Evolutionary conservation across 768 basidiomycete genomes (phyloP).

Genomic region (Russula sp.): DNA sequence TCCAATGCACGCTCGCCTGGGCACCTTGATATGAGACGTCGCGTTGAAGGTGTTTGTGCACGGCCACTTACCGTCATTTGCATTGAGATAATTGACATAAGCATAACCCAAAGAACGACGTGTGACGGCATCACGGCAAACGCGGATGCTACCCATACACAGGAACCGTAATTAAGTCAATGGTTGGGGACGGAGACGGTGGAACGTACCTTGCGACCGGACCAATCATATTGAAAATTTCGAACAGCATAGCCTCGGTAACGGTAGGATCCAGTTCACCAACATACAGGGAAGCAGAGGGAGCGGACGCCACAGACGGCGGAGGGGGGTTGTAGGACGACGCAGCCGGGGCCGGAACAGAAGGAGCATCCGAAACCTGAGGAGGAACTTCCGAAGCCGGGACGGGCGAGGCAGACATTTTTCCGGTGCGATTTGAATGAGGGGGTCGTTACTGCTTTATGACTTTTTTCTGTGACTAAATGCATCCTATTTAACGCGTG

Average conservation of each 20-base stretch:
- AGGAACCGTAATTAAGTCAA: slow-evolving; percentile 11
- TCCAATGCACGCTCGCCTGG: slow-evolving; percentile 96
- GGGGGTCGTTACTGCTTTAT: slow-evolving; percentile 90
- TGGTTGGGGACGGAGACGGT: slow-evolving; percentile 7
- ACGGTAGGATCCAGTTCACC: slow-evolving; percentile 98
- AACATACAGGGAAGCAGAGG: slow-evolving; percentile 95
- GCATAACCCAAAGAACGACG: slow-evolving; percentile 99
- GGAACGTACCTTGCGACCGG: slow-evolving; percentile 86
- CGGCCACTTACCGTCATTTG: slow-evolving; percentile 71
- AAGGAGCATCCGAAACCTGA: slow-evolving; percentile 44
- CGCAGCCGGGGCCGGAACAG: slow-evolving; percentile 50
- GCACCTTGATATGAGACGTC: slow-evolving; percentile 18
- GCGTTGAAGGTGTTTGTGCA: slow-evolving; percentile 1
- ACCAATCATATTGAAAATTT: slow-evolving; percentile 99
- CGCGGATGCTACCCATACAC: slow-evolving; percentile 72
- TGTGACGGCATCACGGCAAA: slow-evolving; percentile 99
- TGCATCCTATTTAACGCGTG: slow-evolving; percentile 28
- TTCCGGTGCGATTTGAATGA: slow-evolving; percentile 41
- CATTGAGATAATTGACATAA: slow-evolving; percentile 98
- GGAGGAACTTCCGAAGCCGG: slow-evolving; percentile 36
- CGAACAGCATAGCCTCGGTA: slow-evolving; percentile 99
- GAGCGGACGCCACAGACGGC: slow-evolving; percentile 58
- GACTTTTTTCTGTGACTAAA: slow-evolving; percentile 59
- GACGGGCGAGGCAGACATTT: slow-evolving; percentile 41
- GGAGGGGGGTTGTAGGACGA: slow-evolving; percentile 55